Conservation (phyloP, 495 filamentous ascomycete species). For the Hypoxylon lenormandii region DNA sequence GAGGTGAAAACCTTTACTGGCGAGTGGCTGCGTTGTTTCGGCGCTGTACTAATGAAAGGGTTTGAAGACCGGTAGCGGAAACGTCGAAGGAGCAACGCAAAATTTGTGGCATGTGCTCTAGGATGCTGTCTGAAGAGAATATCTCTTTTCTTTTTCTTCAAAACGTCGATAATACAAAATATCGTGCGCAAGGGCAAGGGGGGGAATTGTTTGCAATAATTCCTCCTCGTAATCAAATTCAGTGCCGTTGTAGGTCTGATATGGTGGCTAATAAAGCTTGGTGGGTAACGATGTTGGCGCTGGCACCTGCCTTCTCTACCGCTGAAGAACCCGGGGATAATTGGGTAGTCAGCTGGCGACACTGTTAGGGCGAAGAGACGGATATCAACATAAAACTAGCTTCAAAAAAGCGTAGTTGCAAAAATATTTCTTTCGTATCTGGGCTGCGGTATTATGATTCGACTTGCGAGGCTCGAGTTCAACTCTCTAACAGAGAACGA, state of each 20-base stretch:
- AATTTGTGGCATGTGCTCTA: slow-evolving; percentile 40
- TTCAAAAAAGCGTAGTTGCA: slow-evolving; percentile 57
- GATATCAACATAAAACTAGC: slow-evolving; percentile 45
- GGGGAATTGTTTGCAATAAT: neutral
- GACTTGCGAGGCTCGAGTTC: slow-evolving; percentile 47
- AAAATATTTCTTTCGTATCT: slow-evolving; percentile 47
- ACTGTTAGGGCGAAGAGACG: slow-evolving; percentile 40
- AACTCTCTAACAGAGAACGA: slow-evolving; percentile 46
- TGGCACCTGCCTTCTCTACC: slow-evolving; percentile 13
- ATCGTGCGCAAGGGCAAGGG: slow-evolving; percentile 1
- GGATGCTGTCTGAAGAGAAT: slow-evolving; percentile 44
- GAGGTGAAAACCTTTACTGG: neutral
- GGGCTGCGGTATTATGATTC: slow-evolving; percentile 35
- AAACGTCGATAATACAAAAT: slow-evolving; percentile 19
- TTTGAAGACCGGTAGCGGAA: slow-evolving; percentile 49
- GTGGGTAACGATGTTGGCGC: slow-evolving; percentile 10
- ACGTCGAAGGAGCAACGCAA: slow-evolving; percentile 41
- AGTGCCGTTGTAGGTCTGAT: slow-evolving; percentile 10
- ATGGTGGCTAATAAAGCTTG: slow-evolving; percentile 1
- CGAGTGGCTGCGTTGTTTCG: slow-evolving; percentile 22
- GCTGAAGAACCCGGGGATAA: slow-evolving; percentile 9
- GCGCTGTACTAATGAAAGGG: slow-evolving; percentile 54
- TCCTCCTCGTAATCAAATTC: neutral
- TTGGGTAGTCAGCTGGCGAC: slow-evolving; percentile 25
- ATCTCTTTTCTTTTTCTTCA: slow-evolving; percentile 18